A percentile compares a stretch with the other conserved stretches of the same genome.
phyloP scores from a whole-genome alignment of 192 early-diverging fungal genomes.

The Kickxella alabastrina region DNA sequence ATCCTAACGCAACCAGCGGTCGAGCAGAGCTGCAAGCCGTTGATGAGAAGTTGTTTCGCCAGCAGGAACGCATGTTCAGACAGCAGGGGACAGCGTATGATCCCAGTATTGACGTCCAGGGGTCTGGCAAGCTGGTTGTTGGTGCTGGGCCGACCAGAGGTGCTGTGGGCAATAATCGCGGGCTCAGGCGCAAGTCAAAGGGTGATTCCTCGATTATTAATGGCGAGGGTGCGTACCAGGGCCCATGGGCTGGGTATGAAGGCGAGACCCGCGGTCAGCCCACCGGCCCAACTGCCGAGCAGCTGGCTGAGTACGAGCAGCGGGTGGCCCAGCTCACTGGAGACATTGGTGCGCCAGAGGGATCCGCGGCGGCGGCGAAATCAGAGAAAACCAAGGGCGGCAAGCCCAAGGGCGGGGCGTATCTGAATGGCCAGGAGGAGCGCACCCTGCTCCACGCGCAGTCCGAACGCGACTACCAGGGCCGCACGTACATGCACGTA shows the following conservation, averaged over 20 bases:
- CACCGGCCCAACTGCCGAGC: slow-evolving; percentile 56
- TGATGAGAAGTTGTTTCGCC: slow-evolving; percentile 57
- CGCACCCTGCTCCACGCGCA: slow-evolving; percentile 84
- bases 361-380: background rate
- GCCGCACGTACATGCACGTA: slow-evolving; percentile 93
- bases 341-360: background rate
- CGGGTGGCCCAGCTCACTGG: slow-evolving; percentile 8
- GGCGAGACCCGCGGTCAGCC: slow-evolving; percentile 67
- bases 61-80: slow-evolving; percentile 80
- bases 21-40: slow-evolving; percentile 31
- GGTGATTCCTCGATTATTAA: slow-evolving; percentile 73
- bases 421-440: slow-evolving; percentile 59
- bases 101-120: slow-evolving; percentile 61
- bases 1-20: slow-evolving; percentile 7
- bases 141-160: slow-evolving; percentile 36
- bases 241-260: slow-evolving; percentile 94
- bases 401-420: slow-evolving; percentile 41
- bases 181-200: slow-evolving; percentile 60
- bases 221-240: slow-evolving; percentile 73
- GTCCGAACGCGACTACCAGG: slow-evolving; percentile 83
- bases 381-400: too few species aligned
- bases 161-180: slow-evolving; percentile 43
- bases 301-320: slow-evolving; percentile 41
- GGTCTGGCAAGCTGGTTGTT: slow-evolving; percentile 50
- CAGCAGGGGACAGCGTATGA: slow-evolving; percentile 79